Evolutionary conservation across 768 basidiomycete species (phyloP), one percentile per base, ranked within the genome.

Genomic region (Phallus indusiatus): DNA sequence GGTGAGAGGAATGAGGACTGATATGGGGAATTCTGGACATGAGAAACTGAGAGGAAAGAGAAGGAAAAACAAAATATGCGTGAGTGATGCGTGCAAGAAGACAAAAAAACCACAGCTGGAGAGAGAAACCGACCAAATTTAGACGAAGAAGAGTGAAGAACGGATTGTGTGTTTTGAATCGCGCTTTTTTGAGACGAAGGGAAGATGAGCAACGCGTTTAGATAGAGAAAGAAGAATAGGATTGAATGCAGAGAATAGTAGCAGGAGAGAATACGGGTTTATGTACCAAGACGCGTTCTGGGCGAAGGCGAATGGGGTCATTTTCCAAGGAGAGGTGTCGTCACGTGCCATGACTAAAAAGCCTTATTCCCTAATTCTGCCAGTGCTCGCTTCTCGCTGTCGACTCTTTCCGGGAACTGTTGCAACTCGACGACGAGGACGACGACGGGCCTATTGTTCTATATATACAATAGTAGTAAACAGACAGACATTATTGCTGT

Each of bases 221-320:
- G 14, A 35, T 20, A 20, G 6, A 33, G 6, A 33, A 22, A 48
- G 47, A 18, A 5, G 20, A 22, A 36, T 20, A 8, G 49, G 36
- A 16, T 16, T 18, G 36, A 58, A 14, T 37, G 49, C 10, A 36
- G 11, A 11, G 50, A 53, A 53, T 35, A 7, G 28, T 20, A 5
- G 50, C 33, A 34, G 49, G 48, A 21, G 52, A 34, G 49, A 24
- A 33, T 35, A 47, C 22, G 50, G 50, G 22, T 59, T 59, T 51
- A 50, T 59, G 48, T 51, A 51, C 49, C 35, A 52, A 48, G 33
- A 53, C 49, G 57, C 22, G 49, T 59, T 53, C 42, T 59, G 10
- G 33, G 57, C 34, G 57, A 34, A 51, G 47, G 55, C 55, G 36
- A 47, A 56, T 56, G 55, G 55, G 42, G 55, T 42, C 12, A 56